Evolutionary conservation across 2,329 filamentous ascomycete species (phyloP), one percentile per base, ranked within the genome.

Genomic region (Paramyrothecium roridum): DNA sequence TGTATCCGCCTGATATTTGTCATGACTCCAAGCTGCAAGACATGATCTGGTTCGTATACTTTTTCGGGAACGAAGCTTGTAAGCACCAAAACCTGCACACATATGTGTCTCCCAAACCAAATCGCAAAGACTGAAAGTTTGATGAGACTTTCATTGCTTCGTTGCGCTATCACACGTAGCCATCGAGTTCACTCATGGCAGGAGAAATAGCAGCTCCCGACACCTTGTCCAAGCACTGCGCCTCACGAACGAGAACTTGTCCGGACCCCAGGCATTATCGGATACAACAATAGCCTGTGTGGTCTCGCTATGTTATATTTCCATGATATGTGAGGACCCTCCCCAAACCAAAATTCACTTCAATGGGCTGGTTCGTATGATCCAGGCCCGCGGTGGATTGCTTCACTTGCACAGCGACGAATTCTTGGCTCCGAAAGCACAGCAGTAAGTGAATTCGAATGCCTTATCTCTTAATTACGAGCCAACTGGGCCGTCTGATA

Each of bases 341-440:
- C 20, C 16, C 2, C 53, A 63, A n/a, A 62, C 62, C 8, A 57
- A 66, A 4, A 54, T 70, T 12, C 70, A 73, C 52, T 57, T 72
- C 21, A 52, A 65, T 17, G 69, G 70, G 1, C 56, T 70, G n/a
- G 57, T 61, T 53, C 60, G 56, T 12, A 67, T 73, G 54, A 55
- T 70, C 26, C 56, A 65, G 20, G 43, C 70, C 33, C 64, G 68
- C 12, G 70, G 70, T n/a, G 70, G 70, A 0, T 60, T 70, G 6
- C 34, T 30, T 8, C 19, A 52, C 1, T 56, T 71, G 17, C 22
- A 19, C 8, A 30, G 34, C 19, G 48, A 53, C 26, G 34, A 48
- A 2, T 40, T 48, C 7, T 40, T 60, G 13, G 33, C 54, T 13
- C 52, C 55, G 43, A 58, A 58, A 52, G 50, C 49, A 20, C 48